phyloP scores from a whole-genome alignment of 2,329 filamentous ascomycete species.

The Trichoderma sp. region DNA sequence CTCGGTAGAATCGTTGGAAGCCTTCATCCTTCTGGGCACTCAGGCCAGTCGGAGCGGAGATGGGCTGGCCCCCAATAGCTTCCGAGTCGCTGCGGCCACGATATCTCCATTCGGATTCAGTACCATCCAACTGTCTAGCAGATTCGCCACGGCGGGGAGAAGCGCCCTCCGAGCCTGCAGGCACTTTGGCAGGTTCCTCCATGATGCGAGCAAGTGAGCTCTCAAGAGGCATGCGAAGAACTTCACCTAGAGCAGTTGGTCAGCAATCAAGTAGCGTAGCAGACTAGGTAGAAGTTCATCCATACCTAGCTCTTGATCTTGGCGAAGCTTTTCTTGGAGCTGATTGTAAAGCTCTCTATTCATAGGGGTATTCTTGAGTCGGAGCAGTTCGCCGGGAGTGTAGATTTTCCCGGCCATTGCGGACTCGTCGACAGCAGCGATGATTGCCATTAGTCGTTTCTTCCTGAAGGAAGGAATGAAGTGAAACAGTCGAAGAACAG shows the following conservation, averaged over 20 bases:
- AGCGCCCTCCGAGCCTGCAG: slow-evolving; percentile 14
- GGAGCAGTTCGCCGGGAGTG: slow-evolving; percentile 45
- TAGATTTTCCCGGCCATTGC: slow-evolving; percentile 47
- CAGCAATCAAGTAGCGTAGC: neutral
- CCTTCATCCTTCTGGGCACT: slow-evolving; percentile 59
- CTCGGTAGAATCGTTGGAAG: slow-evolving; percentile 67
- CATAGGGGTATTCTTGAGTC: slow-evolving; percentile 31
- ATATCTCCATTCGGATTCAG: slow-evolving; percentile 45
- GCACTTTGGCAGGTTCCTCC: slow-evolving; percentile 29
- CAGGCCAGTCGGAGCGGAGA: slow-evolving; percentile 53
- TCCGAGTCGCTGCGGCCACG: slow-evolving; percentile 46
- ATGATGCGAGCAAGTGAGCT: slow-evolving; percentile 32
- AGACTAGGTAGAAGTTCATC: slow-evolving; percentile 1
- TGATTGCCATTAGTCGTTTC: slow-evolving; percentile 39
- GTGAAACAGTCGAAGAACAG: slow-evolving; percentile 36
- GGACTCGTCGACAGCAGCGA: slow-evolving; percentile 37
- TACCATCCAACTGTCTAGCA: slow-evolving; percentile 39
- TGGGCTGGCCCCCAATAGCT: slow-evolving; percentile 44
- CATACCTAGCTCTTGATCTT: slow-evolving; percentile 44
- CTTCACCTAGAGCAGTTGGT: slow-evolving; percentile 28
- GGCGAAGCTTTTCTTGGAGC: slow-evolving; percentile 37
- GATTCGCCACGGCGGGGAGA: slow-evolving; percentile 21
- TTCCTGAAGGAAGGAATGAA: slow-evolving; percentile 39
- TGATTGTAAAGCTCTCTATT: slow-evolving; percentile 30
- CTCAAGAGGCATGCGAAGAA: slow-evolving; percentile 32